Conservation (phyloP, 768 basidiomycete genomes). For the Trichaptum fuscoviolaceum region DNA sequence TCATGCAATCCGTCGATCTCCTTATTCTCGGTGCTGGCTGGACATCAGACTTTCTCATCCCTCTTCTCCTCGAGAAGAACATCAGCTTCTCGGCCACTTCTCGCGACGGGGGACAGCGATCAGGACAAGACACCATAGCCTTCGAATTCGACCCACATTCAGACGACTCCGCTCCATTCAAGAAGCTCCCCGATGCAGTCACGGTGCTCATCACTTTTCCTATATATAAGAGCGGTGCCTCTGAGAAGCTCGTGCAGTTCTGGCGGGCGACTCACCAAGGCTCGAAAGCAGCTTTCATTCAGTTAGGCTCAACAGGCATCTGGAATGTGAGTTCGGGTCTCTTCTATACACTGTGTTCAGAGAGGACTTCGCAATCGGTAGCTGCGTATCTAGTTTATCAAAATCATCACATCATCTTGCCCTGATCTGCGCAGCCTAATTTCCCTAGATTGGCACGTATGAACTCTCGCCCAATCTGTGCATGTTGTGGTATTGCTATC, state of each 20-base stretch:
- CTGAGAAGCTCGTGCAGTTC: conserved; percentile 38
- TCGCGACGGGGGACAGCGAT: conserved; percentile 20
- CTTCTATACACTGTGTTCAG: neutral
- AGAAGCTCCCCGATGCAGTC: conserved; percentile 43
- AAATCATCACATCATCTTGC: neutral
- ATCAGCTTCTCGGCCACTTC: conserved; percentile 48
- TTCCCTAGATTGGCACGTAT: neutral
- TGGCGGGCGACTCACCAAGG: conserved; percentile 35
- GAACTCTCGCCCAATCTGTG: no score
- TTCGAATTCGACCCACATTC: conserved; percentile 51
- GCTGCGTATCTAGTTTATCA: neutral
- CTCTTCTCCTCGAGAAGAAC: conserved; percentile 37
- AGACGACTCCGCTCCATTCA: conserved; percentile 39
- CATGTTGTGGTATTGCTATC: no score
- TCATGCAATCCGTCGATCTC: conserved; percentile 34
- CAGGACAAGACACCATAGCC: conserved; percentile 32
- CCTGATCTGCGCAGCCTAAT: neutral
- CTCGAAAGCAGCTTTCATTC: conserved; percentile 41
- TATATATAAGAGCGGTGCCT: conserved; percentile 41
- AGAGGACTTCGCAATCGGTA: neutral
- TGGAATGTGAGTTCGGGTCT: conserved; percentile 45
- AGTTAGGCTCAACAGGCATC: conserved; percentile 56
- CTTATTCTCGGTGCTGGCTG: conserved; percentile 66
- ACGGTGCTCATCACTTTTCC: conserved; percentile 57
- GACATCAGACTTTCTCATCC: conserved; percentile 56